A percentile compares a stretch with the other conserved stretches of the same genome.
These are phyloP conservation scores for Saccharomycopsis fermentans DNA, from an alignment of 805 yeast species.

Conservation along the genomic window DNA sequence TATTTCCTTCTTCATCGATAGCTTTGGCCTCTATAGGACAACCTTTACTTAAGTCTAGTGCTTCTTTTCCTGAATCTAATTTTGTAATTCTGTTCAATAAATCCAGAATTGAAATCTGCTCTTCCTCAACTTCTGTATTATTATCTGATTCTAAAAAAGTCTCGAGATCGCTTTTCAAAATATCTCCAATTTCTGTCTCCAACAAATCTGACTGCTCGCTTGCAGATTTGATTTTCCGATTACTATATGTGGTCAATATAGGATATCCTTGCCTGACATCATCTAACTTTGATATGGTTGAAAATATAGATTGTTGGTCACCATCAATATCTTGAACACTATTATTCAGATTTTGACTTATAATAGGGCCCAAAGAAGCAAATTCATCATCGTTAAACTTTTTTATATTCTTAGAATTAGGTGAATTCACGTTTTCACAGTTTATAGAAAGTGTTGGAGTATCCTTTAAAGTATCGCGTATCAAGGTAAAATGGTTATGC, in stretches of 20 bases:
- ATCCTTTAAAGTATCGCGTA: constrained; percentile 4
- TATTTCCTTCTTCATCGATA: background rate
- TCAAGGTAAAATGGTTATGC: background rate
- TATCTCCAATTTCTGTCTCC: background rate
- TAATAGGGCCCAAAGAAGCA: background rate
- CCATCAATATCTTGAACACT: background rate
- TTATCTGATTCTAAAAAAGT: background rate
- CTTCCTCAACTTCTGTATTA: background rate
- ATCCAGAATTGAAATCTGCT: constrained; percentile 1
- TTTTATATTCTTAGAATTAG: constrained; percentile 1
- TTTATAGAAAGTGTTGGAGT: constrained; percentile 12
- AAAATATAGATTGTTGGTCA: background rate
- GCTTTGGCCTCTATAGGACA: background rate
- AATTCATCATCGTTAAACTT: constrained; percentile 3
- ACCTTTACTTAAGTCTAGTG: background rate
- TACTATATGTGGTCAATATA: background rate
- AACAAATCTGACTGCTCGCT: background rate
- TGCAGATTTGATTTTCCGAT: constrained; percentile 5
- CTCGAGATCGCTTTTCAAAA: background rate
- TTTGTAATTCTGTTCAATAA: constrained; percentile 3
- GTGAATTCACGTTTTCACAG: constrained; percentile 13
- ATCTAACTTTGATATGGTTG: background rate
- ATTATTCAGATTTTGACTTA: background rate
- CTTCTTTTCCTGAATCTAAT: background rate
- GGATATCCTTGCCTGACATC: constrained; percentile 3